Base-by-base conservation (phyloP, 495 filamentous ascomycete genomes). In the Endocarpon pusillum region DNA sequence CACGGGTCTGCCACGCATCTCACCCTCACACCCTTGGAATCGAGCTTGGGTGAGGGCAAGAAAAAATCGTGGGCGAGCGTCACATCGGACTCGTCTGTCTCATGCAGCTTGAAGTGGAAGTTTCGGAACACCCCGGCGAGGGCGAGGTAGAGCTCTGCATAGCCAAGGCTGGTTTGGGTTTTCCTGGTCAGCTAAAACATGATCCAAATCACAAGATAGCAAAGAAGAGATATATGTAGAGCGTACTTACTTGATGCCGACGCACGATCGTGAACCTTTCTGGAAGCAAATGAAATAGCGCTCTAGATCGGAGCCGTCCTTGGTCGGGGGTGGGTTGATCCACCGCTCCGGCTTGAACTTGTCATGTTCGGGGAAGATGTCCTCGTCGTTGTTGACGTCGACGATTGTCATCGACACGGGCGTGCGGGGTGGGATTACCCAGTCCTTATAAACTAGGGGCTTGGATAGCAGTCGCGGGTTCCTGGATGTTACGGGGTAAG, bases 341-440 rank as follows among this genome's bases (percentile, higher is more conserved):
- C 59, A 70, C 4, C 64, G 54, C 6, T 62, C 53, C 0, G 66
- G 64, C 2, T 41, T 39, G 45, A 62, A 68, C 10, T 44, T 35
- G 1, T 51, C 18, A 1, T 61, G 52, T 6, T 61, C 37, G 0
- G 57, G 55, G 35, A 60, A 70, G 26, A 67, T 29, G 2, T 36
- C 37, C 23, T 54, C 39, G 36, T 65, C 46, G 24, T 39, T 52
- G 38, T 64, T 61, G 18, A 63, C 45, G 28, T 57, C 48, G 32
- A 53, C 53, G 7, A 42, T 42, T 1, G 49, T 51, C 51, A 58
- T 57, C 21, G 56, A 54, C 8, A 68, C 51, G 0, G 62, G 57
- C 1, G 55, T 61, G 16, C 18, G 36, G 14, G 45, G 17, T 10
- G 48, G 41, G 31, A 42, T 57, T n/a, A 19, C 37, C 36, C 40